Base-by-base conservation (phyloP, 805 yeast species). In the Wickerhamomyces bovis region DNA sequence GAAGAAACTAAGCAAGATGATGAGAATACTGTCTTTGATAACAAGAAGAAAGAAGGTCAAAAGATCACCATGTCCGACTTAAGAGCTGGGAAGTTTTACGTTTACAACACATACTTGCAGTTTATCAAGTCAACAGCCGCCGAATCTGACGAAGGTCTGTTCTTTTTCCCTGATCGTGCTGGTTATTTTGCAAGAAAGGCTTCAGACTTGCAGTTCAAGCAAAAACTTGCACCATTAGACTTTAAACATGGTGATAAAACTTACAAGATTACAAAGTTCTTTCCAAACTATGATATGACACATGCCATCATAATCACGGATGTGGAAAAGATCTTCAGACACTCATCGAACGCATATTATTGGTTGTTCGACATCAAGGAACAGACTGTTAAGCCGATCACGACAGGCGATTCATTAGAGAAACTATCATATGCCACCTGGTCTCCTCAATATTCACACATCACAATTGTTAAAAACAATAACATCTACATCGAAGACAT, bases 361-460 rank as follows among this genome's bases (percentile, higher is more conserved):
- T 75, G 74, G 70, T 55, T 73, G 2, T 68, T 64, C 42, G 63
- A 71, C 48, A 61, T 69, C 35, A 49, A 51, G 3, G 46, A 52
- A 3, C 30, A 52, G 6, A 41, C 38, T 2, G 58, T 68, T 15
- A 47, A 53, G 2, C 67, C 70, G 18, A 45, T 71, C 15, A 65
- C 63, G 21, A 53, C 47, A 1, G 56, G 52, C 1, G 56, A 61
- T 3, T 53, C 49, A 2, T 49, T 60, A 22, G 62, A 60, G 22
- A 58, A 64, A 30, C 52, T 71, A 16, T 62, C 81, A 0, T 58
- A 72, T 36, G 86, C 88, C 0, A 62, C 68, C 43, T 88, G 94
- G 85, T 77, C 95, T 6, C 95, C 96, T 25, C 73, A 76, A 38
- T 88, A 92, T 3, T 63, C 67, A 13, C 69, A 75, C 41, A 65